phyloP scores from a whole-genome alignment of 116 monocot species.

The Papilionanthe hybrid region DNA sequence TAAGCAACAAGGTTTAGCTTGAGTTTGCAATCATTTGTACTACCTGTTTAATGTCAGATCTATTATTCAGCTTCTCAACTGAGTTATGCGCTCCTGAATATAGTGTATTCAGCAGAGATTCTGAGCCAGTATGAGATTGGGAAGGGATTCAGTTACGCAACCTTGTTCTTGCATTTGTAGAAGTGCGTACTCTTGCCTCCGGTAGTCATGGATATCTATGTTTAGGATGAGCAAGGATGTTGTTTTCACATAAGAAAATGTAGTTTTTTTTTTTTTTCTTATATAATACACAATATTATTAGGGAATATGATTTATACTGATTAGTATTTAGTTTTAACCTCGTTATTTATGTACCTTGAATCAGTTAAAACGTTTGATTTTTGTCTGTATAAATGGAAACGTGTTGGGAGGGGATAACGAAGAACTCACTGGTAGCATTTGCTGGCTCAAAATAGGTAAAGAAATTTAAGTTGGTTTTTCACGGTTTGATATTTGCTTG shows the following conservation, averaged over 20 bases:
- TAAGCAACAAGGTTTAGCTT: background rate
- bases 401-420: no score
- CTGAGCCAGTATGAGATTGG: background rate
- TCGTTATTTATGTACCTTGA: background rate
- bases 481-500: background rate
- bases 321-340: background rate
- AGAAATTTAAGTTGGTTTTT: background rate
- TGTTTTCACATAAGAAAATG: background rate
- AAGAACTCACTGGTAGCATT: no score
- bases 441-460: no score
- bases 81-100: background rate
- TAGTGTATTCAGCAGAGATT: background rate
- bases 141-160: background rate
- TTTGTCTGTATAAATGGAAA: no score
- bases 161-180: background rate
- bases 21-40: slow-evolving; percentile 1
- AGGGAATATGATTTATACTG: background rate
- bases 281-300: background rate
- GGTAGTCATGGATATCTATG: background rate
- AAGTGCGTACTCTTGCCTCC: background rate
- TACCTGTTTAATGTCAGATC: background rate
- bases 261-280: background rate
- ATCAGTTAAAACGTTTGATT: no score
- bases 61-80: background rate
- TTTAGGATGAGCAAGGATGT: background rate